These are phyloP conservation scores for Colletotrichum sojae DNA, from an alignment of 2,329 filamentous ascomycete genomes.

Conservation along the genomic window DNA sequence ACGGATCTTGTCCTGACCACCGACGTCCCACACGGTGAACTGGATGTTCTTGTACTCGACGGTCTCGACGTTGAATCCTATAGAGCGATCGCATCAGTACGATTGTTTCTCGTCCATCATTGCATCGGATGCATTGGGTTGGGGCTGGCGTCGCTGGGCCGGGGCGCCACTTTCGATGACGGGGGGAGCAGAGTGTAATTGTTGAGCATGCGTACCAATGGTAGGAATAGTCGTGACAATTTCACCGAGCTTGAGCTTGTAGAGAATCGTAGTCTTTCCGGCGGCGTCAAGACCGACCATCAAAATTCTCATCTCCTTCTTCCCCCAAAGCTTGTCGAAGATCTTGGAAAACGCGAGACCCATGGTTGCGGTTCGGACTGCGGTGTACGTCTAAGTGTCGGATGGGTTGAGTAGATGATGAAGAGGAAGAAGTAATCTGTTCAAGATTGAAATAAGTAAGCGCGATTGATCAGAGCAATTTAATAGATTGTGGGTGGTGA, in stretches of 20 bases:
- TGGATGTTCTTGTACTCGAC: constrained; percentile 99
- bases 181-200: constrained; percentile 4
- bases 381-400: constrained; percentile 54
- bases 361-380: constrained; percentile 78
- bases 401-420: constrained; percentile 49
- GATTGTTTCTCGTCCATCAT: not conserved
- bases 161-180: constrained; percentile 10
- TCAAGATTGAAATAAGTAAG: constrained; percentile 28
- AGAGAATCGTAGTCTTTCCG: constrained; percentile 99
- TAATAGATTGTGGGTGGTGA: constrained; percentile 25
- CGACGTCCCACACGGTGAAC: constrained; percentile 99
- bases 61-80: constrained; percentile 99
- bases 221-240: constrained; percentile 99
- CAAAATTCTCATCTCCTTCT: constrained; percentile 99
- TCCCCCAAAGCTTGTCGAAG: constrained; percentile 96
- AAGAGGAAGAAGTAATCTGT: constrained; percentile 44
- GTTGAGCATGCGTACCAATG: constrained; percentile 77
- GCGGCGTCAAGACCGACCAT: constrained; percentile 99
- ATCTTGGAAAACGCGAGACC: constrained; percentile 98
- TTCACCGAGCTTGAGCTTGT: constrained; percentile 99
- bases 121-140: constrained; percentile 4
- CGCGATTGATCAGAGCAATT: constrained; percentile 28
- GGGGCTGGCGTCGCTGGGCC: constrained; percentile 13
- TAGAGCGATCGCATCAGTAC: constrained; percentile 43
- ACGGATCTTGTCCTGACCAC: constrained; percentile 99